These are phyloP conservation scores for Raphanus sativus DNA, from an alignment of 345 rosid species.

Conservation along the genomic window DNA sequence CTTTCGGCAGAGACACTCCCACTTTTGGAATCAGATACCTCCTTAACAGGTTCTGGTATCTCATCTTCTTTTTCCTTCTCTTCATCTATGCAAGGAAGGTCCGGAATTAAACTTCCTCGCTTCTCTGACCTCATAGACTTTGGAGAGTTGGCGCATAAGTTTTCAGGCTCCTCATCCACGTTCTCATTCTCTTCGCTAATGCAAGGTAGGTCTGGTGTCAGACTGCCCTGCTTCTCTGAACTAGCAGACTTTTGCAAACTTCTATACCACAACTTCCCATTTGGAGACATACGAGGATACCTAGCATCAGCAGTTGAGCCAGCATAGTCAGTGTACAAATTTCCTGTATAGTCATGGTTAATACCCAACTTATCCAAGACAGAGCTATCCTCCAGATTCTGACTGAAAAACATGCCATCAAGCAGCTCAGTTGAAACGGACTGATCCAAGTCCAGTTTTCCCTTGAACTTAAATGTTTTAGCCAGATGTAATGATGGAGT, in stretches of 20 bases:
- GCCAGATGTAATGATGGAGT: slow-evolving; percentile 62
- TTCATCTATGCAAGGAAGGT: slow-evolving; percentile 80
- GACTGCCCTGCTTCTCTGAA: slow-evolving; percentile 69
- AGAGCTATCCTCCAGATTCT: slow-evolving; percentile 40
- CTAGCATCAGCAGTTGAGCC: slow-evolving; percentile 44
- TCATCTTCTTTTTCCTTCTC: slow-evolving; percentile 64
- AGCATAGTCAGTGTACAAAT: slow-evolving; percentile 47
- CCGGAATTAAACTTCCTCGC: slow-evolving; percentile 59
- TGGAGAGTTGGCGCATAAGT: slow-evolving; percentile 52
- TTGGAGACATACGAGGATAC: slow-evolving; percentile 63
- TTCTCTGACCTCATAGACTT: slow-evolving; percentile 63
- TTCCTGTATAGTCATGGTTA: slow-evolving; percentile 38
- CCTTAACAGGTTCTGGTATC: slow-evolving; percentile 43
- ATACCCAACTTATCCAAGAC: slow-evolving; percentile 42
- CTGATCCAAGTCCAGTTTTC: slow-evolving; percentile 45
- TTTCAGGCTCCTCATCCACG: slow-evolving; percentile 47
- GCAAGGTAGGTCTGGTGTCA: slow-evolving; percentile 79
- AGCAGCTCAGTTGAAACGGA: slow-evolving; percentile 69
- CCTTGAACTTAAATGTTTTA: slow-evolving; percentile 41
- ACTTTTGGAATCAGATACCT: slow-evolving; percentile 36
- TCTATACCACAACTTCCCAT: slow-evolving; percentile 74
- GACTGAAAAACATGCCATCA: slow-evolving; percentile 48
- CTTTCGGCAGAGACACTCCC: slow-evolving; percentile 45
- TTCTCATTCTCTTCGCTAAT: slow-evolving; percentile 81
- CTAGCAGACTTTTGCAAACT: slow-evolving; percentile 55